Evolutionary conservation across 2,329 filamentous ascomycete genomes (phyloP), one percentile per base, ranked within the genome.

Genomic region (Claviceps arundinis): DNA sequence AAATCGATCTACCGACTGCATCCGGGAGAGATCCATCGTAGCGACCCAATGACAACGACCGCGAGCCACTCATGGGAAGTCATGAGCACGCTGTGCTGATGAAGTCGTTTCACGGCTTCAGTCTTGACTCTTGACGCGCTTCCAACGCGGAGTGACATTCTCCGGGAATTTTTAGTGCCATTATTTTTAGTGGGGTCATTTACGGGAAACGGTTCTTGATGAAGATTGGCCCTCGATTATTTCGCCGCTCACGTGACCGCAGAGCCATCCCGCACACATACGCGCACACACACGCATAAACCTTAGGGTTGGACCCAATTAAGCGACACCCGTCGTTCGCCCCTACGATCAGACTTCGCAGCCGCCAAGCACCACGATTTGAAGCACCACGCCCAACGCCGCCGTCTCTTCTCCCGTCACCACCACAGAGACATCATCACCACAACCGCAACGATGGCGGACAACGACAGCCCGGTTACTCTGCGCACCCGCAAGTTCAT

Each of bases 401-500:
- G 60, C 57, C 56, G 58, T 58, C 61, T 61, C 62, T 60, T 62
- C 58, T 56, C 56, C 59, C 60, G 60, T 56, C 65, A 62, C 58
- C 61, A 59, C 59, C 60, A 61, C 59, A 61, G 59, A 65, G 60
- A 65, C 63, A 59, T 53, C 64, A 62, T 62, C 63, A 58, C 59
- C 61, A 61, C 57, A 73, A 46, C 69, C 75, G 76, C 76, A 78
- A 94, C 76, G 74, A 95, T 96, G 91, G 87, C 90, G 77, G 87
- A 90, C 77, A 75, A 76, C 70, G 84, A 88, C 72, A 74, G 75
- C 66, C 76, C 84, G 70, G 84, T 89, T 72, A 89, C 85, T 68
- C 77, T 90, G 78, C 84, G 93, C 80, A 98, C 93, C 77, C 91
- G 93, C 87, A 97, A 97, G 82, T 98, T 98, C 87, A 94, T 97